Conservation (phyloP, 2,329 filamentous ascomycete species). For the Fusarium multiceps region DNA sequence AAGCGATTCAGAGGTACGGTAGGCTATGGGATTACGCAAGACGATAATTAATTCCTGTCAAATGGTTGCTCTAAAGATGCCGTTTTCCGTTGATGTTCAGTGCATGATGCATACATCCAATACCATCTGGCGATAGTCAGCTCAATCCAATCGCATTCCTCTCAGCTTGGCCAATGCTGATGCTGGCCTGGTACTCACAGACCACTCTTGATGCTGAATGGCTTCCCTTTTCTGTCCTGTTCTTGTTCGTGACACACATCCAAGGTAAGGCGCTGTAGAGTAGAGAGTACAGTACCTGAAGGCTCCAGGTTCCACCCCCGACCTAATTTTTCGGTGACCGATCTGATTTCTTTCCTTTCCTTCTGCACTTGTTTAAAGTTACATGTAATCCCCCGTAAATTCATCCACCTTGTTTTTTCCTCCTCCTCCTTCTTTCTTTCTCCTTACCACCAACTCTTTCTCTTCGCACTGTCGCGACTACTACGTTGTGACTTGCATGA, state of each 20-base stretch:
- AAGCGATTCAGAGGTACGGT: background rate
- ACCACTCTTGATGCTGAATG: conserved; percentile 34
- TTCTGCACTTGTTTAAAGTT: conserved; percentile 39
- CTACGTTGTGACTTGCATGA: conserved; percentile 27
- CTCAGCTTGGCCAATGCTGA: conserved; percentile 17
- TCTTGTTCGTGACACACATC: conserved; percentile 5
- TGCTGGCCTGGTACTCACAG: conserved; percentile 39
- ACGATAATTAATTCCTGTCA: background rate
- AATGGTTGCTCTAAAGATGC: conserved; percentile 19
- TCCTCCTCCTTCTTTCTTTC: conserved; percentile 15
- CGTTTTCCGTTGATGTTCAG: conserved; percentile 25
- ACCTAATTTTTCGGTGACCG: conserved; percentile 28
- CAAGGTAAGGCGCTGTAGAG: background rate
- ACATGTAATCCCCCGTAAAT: conserved; percentile 36
- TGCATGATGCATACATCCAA: conserved; percentile 26
- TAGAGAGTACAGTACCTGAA: conserved; percentile 14
- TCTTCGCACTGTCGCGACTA: background rate
- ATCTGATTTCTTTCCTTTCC: conserved; percentile 33
- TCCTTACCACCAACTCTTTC: conserved; percentile 15
- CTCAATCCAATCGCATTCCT: conserved; percentile 36
- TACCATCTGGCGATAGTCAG: conserved; percentile 1
- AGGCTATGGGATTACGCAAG: conserved; percentile 4
- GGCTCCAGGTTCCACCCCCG: conserved; percentile 29
- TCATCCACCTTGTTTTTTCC: conserved; percentile 16
- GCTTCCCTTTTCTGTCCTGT: conserved; percentile 13